Evolutionary conservation across 2,329 filamentous ascomycete species (phyloP).

Genomic region (Fusarium coffeatum): DNA sequence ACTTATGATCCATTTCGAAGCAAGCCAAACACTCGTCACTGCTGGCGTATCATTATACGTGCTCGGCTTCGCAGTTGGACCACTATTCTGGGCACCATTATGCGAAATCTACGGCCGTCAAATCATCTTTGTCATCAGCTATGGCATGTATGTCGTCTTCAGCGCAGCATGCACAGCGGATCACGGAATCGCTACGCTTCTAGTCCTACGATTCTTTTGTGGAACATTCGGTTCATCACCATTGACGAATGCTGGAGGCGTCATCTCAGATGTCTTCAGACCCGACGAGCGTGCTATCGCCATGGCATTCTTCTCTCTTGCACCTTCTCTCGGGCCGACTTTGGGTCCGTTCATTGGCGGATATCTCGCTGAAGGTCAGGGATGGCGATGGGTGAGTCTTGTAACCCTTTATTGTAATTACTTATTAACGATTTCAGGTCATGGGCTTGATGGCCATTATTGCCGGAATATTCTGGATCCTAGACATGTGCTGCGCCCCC

Average conservation of each 20-base stretch:
- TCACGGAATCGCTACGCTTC: slow-evolving; percentile 66
- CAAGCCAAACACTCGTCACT: slow-evolving; percentile 64
- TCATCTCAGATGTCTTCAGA: slow-evolving; percentile 73
- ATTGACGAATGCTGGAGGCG: slow-evolving; percentile 71
- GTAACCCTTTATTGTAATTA: fast-evolving
- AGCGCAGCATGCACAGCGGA: slow-evolving; percentile 70
- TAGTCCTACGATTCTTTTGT: slow-evolving; percentile 75
- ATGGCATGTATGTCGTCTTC: slow-evolving; percentile 68
- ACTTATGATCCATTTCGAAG: slow-evolving; percentile 66
- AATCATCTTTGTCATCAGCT: slow-evolving; percentile 68
- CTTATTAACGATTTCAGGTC: slow-evolving; percentile 53
- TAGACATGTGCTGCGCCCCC: slow-evolving; percentile 62
- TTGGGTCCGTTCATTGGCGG: slow-evolving; percentile 71
- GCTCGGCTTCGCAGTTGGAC: slow-evolving; percentile 70
- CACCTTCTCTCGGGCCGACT: slow-evolving; percentile 72
- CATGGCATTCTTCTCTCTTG: slow-evolving; percentile 69
- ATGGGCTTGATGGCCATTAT: slow-evolving; percentile 71
- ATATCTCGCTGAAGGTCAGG: slow-evolving; percentile 68
- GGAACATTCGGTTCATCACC: slow-evolving; percentile 72
- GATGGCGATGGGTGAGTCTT: slow-evolving; percentile 65
- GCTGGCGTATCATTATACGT: slow-evolving; percentile 74
- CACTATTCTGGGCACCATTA: slow-evolving; percentile 74
- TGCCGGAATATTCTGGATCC: slow-evolving; percentile 67
- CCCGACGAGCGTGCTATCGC: slow-evolving; percentile 67
- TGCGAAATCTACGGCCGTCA: slow-evolving; percentile 73